These are phyloP conservation scores for Alternaria triticimaculans DNA, from an alignment of 2,329 filamentous ascomycete species.

Conservation along the genomic window DNA sequence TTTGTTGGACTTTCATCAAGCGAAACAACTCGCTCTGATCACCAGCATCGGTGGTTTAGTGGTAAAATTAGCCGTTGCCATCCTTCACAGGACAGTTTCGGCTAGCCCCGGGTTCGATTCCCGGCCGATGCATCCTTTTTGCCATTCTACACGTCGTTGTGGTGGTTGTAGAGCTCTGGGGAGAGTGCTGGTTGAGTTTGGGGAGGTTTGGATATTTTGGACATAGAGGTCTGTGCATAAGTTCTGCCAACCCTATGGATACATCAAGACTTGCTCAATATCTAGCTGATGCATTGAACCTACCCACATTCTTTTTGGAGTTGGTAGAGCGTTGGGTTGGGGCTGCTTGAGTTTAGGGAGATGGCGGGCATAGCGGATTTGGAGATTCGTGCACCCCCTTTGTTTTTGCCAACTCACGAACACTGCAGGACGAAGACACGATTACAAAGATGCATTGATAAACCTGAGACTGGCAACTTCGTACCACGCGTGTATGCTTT, in stretches of 20 bases:
- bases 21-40: not conserved
- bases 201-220: not conserved
- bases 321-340: not conserved
- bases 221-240: not conserved
- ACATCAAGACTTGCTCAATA: accelerated
- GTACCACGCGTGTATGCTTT: too few relatives aligned
- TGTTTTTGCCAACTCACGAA: too few relatives aligned
- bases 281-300: accelerated
- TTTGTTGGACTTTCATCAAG: not conserved
- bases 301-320: not conserved
- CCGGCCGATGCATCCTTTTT: conserved; percentile 17
- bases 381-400: too few relatives aligned
- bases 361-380: not conserved
- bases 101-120: conserved; percentile 24
- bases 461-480: too few relatives aligned
- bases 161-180: not conserved
- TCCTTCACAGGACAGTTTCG: conserved; percentile 4
- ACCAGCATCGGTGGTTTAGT: conserved; percentile 22
- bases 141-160: not conserved
- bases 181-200: not conserved
- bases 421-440: too few relatives aligned
- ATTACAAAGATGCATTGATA: too few relatives aligned
- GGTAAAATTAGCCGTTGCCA: conserved; percentile 26
- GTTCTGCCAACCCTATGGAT: accelerated
- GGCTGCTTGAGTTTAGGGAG: accelerated